Evolutionary conservation across 1,284 basidiomycete species (phyloP), one percentile per base, ranked within the genome.

Genomic region (Lignosus rhinocerotis): DNA sequence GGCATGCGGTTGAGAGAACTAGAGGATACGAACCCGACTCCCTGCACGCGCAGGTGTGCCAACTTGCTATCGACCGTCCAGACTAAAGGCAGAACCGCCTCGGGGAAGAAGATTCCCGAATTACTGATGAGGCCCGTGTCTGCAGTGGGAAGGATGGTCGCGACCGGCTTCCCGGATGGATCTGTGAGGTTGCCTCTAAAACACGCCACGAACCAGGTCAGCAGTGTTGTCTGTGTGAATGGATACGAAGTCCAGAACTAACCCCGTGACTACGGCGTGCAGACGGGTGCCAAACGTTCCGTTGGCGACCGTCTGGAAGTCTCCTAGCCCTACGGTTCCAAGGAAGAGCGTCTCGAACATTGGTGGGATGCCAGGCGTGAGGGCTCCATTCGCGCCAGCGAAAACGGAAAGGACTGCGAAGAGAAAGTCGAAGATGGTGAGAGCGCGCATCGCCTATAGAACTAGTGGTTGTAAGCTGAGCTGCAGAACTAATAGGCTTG

Each of bases 401-500:
- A 31, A 32, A 14, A 31, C 8, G 2, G 11, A 8, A 39, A 39
- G 36, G 7, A n/a, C 5, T 39, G 36, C 36, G 45, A 31, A 16
- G 25, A 46, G 45, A 25, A 25, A 16, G 31, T 21, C 14, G 30
- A 46, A 16, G 5, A 31, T 7, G n/a, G 45, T 31, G 21, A 31
- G 14, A 3, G 30, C n/a, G 45, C 25, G 45, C 45, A 46, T 46
- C 5, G n/a, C 9, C 11, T 39, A n/a, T 5, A 14, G 36, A 12
- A 14, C n/a, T 8, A 3, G 36, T 39, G 5, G 36, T 6, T 39
- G 36, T 14, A 1, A 14, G 36, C 14, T 11, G 8, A n/a, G 7
- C 21, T 63, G 8, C 21, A 42, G 21, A 36, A 10, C 7, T 60
- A 60, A 1, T 14, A 51, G 69, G 67, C 57, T 68, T 55, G 10